Evolutionary conservation across 305 asterid genomes (phyloP).

Genomic region (Solanum aculeatissimum): DNA sequence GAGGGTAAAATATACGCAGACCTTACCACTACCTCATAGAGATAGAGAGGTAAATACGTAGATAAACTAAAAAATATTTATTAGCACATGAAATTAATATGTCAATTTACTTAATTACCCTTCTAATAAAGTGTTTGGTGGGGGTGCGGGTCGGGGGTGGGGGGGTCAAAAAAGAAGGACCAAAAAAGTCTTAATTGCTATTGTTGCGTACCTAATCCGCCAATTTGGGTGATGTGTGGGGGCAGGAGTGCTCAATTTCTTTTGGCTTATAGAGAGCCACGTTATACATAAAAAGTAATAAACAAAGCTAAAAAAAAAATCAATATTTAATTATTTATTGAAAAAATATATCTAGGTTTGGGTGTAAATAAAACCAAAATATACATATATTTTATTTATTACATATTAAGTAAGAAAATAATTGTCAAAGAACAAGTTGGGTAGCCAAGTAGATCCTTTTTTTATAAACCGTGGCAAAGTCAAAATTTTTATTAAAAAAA

Average conservation of each 20-base stretch:
- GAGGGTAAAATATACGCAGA: too few species aligned
- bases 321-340: too few species aligned
- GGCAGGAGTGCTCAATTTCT: neutral
- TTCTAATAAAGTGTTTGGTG: neutral
- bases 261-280: neutral
- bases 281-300: neutral
- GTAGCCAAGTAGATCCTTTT: neutral
- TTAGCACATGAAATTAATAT: neutral
- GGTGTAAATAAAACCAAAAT: neutral
- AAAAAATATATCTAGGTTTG: neutral
- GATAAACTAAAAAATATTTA: neutral
- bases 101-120: neutral
- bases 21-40: too few species aligned
- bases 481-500: too few species aligned
- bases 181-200: neutral
- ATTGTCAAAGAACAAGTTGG: neutral
- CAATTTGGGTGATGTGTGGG: neutral
- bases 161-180: neutral
- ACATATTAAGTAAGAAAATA: neutral
- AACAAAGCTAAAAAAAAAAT: too few species aligned
- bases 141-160: neutral
- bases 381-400: neutral
- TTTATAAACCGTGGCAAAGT: rapidly evolving
- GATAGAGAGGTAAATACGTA: too few species aligned
- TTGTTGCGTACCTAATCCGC: neutral